Conservation (phyloP, 306 rosid genomes). For the Sphenostylis stenocarpa region DNA sequence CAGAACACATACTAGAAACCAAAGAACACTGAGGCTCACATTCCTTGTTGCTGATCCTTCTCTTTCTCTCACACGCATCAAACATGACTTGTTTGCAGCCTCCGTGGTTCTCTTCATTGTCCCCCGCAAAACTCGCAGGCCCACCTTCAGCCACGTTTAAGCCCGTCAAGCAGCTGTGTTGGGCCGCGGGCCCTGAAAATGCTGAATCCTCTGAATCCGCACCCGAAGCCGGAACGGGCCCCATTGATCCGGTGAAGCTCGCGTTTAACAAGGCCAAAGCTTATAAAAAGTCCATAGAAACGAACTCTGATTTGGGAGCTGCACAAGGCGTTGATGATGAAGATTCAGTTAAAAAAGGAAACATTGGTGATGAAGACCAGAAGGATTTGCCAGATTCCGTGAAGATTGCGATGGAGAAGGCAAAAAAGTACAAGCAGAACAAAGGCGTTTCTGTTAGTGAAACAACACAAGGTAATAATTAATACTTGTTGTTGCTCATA, state of each 20-base stretch:
- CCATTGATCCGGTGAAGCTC: constrained; percentile 62
- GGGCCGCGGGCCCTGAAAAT: constrained; percentile 38
- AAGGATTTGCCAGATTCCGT: constrained; percentile 52
- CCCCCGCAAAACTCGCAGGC: constrained; percentile 40
- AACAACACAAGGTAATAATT: constrained; percentile 43
- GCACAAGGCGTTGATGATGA: constrained; percentile 30
- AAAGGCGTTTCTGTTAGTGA: constrained; percentile 22
- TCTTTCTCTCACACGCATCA: neutral
- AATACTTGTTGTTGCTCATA: neutral
- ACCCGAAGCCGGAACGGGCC: constrained; percentile 24
- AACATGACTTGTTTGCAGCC: constrained; percentile 59
- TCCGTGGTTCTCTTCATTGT: constrained; percentile 48
- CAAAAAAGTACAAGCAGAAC: constrained; percentile 52
- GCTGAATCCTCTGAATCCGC: constrained; percentile 26
- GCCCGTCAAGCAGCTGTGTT: constrained; percentile 37
- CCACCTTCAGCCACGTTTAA: constrained; percentile 34
- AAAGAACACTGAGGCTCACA: neutral
- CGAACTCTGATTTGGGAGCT: constrained; percentile 25
- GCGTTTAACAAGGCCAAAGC: constrained; percentile 67
- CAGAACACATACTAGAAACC: neutral
- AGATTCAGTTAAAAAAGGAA: constrained; percentile 25
- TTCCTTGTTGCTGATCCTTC: neutral
- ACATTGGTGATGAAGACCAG: constrained; percentile 23
- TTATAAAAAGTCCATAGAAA: constrained; percentile 43
- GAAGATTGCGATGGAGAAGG: constrained; percentile 63